Percentiles rank a stretch among this genome's conserved stretches.
phyloP scores from a whole-genome alignment of 2,329 filamentous ascomycete genomes.

The Xylaria digitata region DNA sequence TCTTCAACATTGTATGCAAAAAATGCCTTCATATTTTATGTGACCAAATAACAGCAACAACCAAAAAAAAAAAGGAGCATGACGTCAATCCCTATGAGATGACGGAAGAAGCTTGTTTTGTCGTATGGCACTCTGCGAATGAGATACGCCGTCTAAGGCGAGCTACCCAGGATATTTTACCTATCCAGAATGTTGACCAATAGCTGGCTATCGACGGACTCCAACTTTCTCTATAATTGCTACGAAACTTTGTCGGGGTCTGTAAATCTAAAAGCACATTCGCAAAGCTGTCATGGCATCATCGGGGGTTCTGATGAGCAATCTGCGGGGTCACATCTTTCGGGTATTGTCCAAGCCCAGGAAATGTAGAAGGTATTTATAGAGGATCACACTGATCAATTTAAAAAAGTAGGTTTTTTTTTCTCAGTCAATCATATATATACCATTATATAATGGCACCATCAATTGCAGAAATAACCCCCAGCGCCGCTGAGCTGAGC shows the following conservation, averaged over 20 bases:
- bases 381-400: not conserved
- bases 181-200: constrained; percentile 14
- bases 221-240: not conserved
- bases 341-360: not conserved
- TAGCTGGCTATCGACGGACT: constrained; percentile 4
- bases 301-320: constrained; percentile 36
- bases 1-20: too few species aligned
- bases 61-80: not conserved
- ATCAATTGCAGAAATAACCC: constrained; percentile 43
- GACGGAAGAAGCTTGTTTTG: not conserved
- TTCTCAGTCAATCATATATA: not conserved
- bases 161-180: constrained; percentile 26
- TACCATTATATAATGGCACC: constrained; percentile 42
- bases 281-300: constrained; percentile 33
- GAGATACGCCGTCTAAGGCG: constrained; percentile 16
- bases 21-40: not conserved
- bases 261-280: constrained; percentile 1
- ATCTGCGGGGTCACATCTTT: constrained; percentile 34
- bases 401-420: not conserved
- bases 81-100: not conserved
- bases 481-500: constrained; percentile 41
- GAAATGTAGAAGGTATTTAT: not conserved
- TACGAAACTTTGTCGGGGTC: not conserved
- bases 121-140: constrained; percentile 18
- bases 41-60: not conserved